A percentile compares a stretch with the other conserved stretches of the same genome.
Conservation (phyloP, 805 yeast genomes). For the Sungouiozyma intestinalis region DNA sequence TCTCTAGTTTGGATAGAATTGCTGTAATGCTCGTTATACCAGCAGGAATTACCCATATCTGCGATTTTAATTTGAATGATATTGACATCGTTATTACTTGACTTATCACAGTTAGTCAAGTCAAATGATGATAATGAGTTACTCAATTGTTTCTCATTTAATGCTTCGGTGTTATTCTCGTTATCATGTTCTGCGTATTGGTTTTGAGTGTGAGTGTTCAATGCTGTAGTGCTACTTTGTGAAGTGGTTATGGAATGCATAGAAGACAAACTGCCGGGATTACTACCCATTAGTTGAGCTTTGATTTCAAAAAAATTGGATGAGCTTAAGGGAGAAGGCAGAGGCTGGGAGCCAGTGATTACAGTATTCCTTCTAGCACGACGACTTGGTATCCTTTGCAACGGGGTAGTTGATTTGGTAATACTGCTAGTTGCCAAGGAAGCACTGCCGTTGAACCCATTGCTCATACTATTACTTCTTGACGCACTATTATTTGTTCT, state of each 20-base stretch:
- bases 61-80: slow-evolving; percentile 77
- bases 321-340: slow-evolving; percentile 78
- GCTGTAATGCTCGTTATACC: slow-evolving; percentile 70
- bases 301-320: slow-evolving; percentile 28
- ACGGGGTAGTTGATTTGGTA: slow-evolving; percentile 3
- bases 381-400: slow-evolving; percentile 20
- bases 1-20: slow-evolving; percentile 88
- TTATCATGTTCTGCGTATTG: background rate
- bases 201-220: background rate
- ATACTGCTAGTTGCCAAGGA: background rate
- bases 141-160: slow-evolving; percentile 14
- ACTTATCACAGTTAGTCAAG: slow-evolving; percentile 11
- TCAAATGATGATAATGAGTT: slow-evolving; percentile 34
- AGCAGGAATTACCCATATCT: slow-evolving; percentile 88
- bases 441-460: background rate
- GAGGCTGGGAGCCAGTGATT: slow-evolving; percentile 85
- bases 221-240: background rate
- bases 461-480: background rate
- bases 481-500: slow-evolving; percentile 1
- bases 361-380: slow-evolving; percentile 62
- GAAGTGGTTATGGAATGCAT: slow-evolving; percentile 2
- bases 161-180: background rate
- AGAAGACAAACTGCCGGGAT: slow-evolving; percentile 6
- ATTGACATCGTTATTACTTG: slow-evolving; percentile 29
- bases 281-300: slow-evolving; percentile 17